Conservation (phyloP, 2,329 filamentous ascomycete genomes). For the Aspergillus novoparasiticus region DNA sequence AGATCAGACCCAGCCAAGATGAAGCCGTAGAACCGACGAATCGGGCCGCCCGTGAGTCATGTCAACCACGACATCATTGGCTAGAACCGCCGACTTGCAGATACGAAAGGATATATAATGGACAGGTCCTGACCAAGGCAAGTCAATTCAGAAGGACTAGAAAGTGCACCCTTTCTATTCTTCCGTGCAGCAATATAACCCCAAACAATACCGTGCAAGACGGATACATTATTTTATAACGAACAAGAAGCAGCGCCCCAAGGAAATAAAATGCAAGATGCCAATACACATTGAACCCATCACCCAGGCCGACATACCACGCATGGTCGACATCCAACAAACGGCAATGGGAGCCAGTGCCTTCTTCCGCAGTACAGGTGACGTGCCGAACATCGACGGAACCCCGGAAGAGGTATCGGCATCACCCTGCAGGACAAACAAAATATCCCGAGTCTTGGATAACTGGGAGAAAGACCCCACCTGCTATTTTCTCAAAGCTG, state of each 20-base stretch:
- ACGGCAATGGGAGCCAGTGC: not conserved
- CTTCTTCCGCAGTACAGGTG: slow-evolving; percentile 2
- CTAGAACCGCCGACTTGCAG: not conserved
- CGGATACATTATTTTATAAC: not conserved
- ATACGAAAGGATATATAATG: not conserved
- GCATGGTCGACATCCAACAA: slow-evolving; percentile 1
- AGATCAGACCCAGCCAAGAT: not conserved
- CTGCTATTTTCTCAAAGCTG: not conserved
- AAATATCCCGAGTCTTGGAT: not conserved
- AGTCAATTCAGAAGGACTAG: not conserved
- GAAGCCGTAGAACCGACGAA: not conserved
- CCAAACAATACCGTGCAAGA: not conserved
- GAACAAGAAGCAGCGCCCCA: not conserved
- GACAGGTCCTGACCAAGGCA: not conserved
- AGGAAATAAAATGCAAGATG: not conserved
- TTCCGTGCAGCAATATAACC: not conserved
- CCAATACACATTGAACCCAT: not conserved
- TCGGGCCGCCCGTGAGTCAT: not conserved
- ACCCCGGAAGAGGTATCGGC: not conserved
- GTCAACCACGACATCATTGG: not conserved
- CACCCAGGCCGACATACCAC: not conserved
- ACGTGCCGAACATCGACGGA: not conserved
- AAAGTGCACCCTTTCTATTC: not conserved
- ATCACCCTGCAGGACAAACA: not conserved
- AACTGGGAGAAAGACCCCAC: not conserved